Base-by-base conservation (phyloP, 2,329 filamentous ascomycete species). In the Rutstroemia sp. region DNA sequence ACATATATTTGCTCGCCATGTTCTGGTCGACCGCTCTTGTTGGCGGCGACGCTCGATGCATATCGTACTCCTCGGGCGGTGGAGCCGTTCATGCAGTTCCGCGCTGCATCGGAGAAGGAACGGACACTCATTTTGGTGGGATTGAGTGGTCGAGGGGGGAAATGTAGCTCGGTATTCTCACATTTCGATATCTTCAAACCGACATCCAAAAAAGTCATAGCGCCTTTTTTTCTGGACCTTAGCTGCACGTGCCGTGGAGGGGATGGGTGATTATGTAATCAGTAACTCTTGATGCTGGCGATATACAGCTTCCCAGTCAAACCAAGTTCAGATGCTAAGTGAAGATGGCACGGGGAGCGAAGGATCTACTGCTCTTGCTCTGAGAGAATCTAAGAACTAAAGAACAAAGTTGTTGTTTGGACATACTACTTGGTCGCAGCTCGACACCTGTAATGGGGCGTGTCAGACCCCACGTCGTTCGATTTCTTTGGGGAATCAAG, bases 1-100 rank as follows among this genome's bases (percentile, higher is more conserved):
- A 73, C 68, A 57, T 65, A 73, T 61, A 74, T 71, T 48, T 69
- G 61, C 34, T 63, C 64, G 23, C 72, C 72, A 59, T 70, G 67
- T 56, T 68, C 65, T 19, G 59, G 58, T 53, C 53, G 39, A 38
- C 50, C 21, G 25, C 49, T 44, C 49, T 58, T 27, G 44, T 51
- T 19, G 27, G 34, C 27, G 51, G 27, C 39, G 27, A 36, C 40
- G n/a, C 12, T 58, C 7, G 61, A 61, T 17, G 57, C 54, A 56
- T 58, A 52, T 19, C 61, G 57, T 14, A 55, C 51, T 40, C 56
- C 52, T 23, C 30, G 36, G 17, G 40, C 21, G 30, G 48, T 21
- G 21, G 8, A 51, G 21, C 54, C 54, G 17, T 16, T 23, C 12
- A 56, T 50, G 17, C 53, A 55, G 27, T 55, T 55, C 23, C 53